Base-by-base conservation (phyloP, 805 yeast genomes). In the Yamadazyma phyllophila region DNA sequence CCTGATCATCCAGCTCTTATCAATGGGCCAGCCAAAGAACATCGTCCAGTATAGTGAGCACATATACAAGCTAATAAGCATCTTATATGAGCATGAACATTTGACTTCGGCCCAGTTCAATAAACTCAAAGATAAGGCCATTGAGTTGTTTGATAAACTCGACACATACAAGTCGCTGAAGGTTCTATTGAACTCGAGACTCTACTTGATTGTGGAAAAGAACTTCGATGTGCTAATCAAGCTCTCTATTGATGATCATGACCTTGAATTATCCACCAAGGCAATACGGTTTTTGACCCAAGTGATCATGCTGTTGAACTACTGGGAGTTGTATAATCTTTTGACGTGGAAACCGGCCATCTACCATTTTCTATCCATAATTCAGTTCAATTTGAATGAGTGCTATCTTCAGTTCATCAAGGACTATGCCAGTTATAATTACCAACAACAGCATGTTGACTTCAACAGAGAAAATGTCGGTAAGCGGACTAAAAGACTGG, bases 241-340 rank as follows among this genome's bases (percentile, higher is more conserved):
- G 39, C 47, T 70, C n/a, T 53, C 73, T 4, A 64, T 71, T 17
- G 59, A 59, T 36, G 57, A 57, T 49, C 50, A 54, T 36, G 54
- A 57, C 33, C 57, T 70, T 34, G 66, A 58, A 10, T 49, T 71
- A 14, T 59, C 74, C 7, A 59, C 74, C 1, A 51, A 48, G 34
- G 56, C 71, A 3, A 67, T 71, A 26, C 51, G 73, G 31, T 69
- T 67, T 45, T 57, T 72, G 45, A 69, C 76, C 15, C 56, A 58
- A 11, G 56, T 69, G 1, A 48, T 71, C 14, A 66, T 67, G 72
- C 52, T 52, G 33, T 53, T 69, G 36, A 71, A 71, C 49, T 72
- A 72, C 55, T 72, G 77, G 77, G 76, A 72, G 50, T 49, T 72
- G 17, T 71, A 69, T 55, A 71, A 69, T 41, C 55, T 72, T 32